Percentiles rank a stretch among this genome's conserved stretches.
Conservation (phyloP, 163 green algal species). For the Scenedesmus sp. region DNA sequence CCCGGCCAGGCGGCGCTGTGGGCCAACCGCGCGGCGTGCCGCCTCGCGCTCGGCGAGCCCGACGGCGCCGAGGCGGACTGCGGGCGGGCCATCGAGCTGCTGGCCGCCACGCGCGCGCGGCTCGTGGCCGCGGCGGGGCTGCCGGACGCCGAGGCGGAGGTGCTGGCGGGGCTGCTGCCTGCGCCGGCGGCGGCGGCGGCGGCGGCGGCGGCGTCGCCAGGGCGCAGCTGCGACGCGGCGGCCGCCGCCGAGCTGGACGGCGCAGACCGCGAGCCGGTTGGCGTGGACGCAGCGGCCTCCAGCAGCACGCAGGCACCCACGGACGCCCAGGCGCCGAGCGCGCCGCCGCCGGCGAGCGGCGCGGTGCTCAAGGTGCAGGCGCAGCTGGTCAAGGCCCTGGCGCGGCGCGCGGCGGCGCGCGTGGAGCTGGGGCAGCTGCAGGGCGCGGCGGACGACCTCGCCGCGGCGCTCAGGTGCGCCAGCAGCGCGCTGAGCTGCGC, state of each 20-base stretch:
- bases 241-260: not conserved
- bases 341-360: no score
- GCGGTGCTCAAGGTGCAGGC: constrained; percentile 33
- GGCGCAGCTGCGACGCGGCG: not conserved
- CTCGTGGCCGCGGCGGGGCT: not conserved
- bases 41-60: constrained; percentile 50
- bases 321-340: no score
- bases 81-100: constrained; percentile 48
- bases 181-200: constrained; percentile 2
- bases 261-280: not conserved
- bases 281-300: not conserved
- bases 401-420: constrained; percentile 46
- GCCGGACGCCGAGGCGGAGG: constrained; percentile 4
- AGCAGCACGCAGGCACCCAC: not conserved
- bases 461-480: constrained; percentile 47
- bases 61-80: constrained; percentile 52
- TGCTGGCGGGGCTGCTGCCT: constrained; percentile 24
- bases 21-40: constrained; percentile 63
- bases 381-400: constrained; percentile 47
- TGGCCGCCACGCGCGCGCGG: constrained; percentile 25
- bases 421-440: constrained; percentile 33
- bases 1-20: constrained; percentile 31
- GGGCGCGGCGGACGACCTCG: constrained; percentile 44
- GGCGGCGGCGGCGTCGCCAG: not conserved
- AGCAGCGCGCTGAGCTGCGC: not conserved